Base-by-base conservation (phyloP, 345 rosid genomes). In the Acer campestre region DNA sequence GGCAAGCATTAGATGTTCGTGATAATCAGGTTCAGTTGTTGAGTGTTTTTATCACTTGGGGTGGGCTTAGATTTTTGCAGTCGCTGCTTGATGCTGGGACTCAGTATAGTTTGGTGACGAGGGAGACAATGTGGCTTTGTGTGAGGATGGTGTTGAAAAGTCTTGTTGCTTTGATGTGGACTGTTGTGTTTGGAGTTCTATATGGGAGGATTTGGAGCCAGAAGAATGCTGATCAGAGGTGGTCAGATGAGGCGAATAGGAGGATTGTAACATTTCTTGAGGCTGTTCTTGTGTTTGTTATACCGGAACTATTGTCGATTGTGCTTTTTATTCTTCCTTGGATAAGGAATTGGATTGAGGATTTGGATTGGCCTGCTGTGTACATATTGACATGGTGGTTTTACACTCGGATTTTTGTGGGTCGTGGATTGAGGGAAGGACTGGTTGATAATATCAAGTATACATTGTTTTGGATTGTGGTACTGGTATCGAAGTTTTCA, bases 361-460 rank as follows among this genome's bases (percentile, higher is more conserved):
- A 90, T 80, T 65, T 88, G 82, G 84, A 95, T 78, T 89, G 91
- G 91, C 78, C 81, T 56, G 18, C 87, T 65, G 80, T 93, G 59
- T 91, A 90, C 67, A 63, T 90, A 61, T 75, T 89, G 46, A 91
- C 95, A 6, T 95, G 98, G 98, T 95, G 98, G 98, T 95, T 95
- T 81, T 89, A 93, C 75, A 85, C 88, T 20, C 80, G 92, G 78
- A 85, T 82, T 71, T 93, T 95, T 31, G 97, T 95, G 23, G 98
- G 97, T 29, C 94, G 98, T 71, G 98, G 97, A 25, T 73, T 95
- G 79, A 88, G 98, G 84, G 98, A 95, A 86, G 98, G 98, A 42
- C 89, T 93, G 66, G 31, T 93, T 78, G 82, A 90, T 79, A 95
- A 93, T 80, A 49, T 93, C 62, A 92, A 83, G 80, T 95, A 95